These are phyloP conservation scores for Microthlaspi erraticum DNA, from an alignment of 345 rosid species.

Conservation along the genomic window DNA sequence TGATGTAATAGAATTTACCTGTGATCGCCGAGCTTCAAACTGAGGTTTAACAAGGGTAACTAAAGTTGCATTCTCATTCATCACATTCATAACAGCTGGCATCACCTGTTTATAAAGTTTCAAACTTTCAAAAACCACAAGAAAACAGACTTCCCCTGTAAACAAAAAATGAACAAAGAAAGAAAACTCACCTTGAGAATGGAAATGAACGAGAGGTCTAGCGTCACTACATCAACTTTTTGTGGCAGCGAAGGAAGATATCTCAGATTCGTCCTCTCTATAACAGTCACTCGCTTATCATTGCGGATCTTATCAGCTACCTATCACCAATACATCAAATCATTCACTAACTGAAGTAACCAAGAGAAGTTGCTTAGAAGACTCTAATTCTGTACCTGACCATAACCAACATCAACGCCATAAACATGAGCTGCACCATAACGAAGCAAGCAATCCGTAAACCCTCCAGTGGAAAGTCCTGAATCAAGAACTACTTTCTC, in stretches of 20 bases:
- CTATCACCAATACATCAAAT: slow-evolving; percentile 43
- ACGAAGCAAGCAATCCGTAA: slow-evolving; percentile 95
- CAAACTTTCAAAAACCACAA: neutral
- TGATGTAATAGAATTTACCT: slow-evolving; percentile 50
- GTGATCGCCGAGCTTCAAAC: slow-evolving; percentile 91
- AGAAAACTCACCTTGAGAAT: slow-evolving; percentile 67
- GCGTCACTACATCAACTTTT: slow-evolving; percentile 87
- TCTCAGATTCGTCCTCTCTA: slow-evolving; percentile 89
- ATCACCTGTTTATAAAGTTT: slow-evolving; percentile 61
- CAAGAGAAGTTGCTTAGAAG: neutral
- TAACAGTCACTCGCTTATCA: slow-evolving; percentile 72
- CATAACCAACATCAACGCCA: slow-evolving; percentile 98
- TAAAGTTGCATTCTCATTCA: slow-evolving; percentile 78
- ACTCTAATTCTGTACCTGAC: slow-evolving; percentile 60
- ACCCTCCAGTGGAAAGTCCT: slow-evolving; percentile 95
- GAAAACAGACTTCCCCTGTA: neutral
- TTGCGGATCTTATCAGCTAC: slow-evolving; percentile 89
- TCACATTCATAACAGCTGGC: slow-evolving; percentile 85
- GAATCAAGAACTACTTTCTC: slow-evolving; percentile 96
- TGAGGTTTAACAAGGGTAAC: slow-evolving; percentile 91
- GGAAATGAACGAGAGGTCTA: slow-evolving; percentile 96
- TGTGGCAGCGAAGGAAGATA: slow-evolving; percentile 84
- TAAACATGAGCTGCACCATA: slow-evolving; percentile 88
- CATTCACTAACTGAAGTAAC: neutral
- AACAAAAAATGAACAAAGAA: neutral